These are phyloP conservation scores for Heracleum sosnowskyi DNA, from an alignment of 129 eudicot species.

Conservation along the genomic window DNA sequence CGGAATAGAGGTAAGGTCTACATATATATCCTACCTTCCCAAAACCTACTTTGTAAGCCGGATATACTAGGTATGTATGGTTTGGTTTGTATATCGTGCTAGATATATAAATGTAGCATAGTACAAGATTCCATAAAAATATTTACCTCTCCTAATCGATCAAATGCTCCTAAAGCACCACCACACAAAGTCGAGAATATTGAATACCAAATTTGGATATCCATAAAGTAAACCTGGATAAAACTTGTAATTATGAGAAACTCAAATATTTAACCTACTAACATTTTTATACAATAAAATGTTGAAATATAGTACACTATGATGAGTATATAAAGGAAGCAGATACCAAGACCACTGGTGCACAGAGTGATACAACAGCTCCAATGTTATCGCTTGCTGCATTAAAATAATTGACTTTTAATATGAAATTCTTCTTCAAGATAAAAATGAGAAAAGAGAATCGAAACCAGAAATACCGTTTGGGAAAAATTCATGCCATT, in stretches of 20 bases:
- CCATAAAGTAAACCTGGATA: conserved; percentile 93
- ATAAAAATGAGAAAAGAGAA: not conserved
- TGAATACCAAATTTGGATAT: conserved; percentile 92
- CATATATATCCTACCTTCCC: too few species aligned
- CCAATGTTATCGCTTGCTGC: conserved; percentile 67
- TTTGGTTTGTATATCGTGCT: not conserved
- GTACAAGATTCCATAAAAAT: not conserved
- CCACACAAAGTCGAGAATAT: conserved; percentile 84
- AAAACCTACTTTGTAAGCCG: not conserved
- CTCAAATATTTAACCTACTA: not conserved
- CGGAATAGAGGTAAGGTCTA: too few species aligned
- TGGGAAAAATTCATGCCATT: conserved; percentile 98
- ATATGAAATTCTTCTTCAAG: not conserved
- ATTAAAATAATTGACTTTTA: conserved; percentile 14
- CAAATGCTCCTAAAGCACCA: conserved; percentile 91
- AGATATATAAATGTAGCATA: not conserved
- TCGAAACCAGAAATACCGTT: conserved; percentile 38
- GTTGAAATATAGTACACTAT: not conserved
- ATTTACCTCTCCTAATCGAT: conserved; percentile 94
- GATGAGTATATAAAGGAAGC: not conserved
- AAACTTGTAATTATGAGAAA: conserved; percentile 17
- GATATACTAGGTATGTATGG: not conserved
- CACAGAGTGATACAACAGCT: conserved; percentile 83
- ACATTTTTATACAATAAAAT: not conserved
- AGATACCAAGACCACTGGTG: conserved; percentile 78